Percentiles rank a stretch among this genome's conserved stretches.
phyloP scores from a whole-genome alignment of 1,284 basidiomycete genomes.

The Irpex sp. region DNA sequence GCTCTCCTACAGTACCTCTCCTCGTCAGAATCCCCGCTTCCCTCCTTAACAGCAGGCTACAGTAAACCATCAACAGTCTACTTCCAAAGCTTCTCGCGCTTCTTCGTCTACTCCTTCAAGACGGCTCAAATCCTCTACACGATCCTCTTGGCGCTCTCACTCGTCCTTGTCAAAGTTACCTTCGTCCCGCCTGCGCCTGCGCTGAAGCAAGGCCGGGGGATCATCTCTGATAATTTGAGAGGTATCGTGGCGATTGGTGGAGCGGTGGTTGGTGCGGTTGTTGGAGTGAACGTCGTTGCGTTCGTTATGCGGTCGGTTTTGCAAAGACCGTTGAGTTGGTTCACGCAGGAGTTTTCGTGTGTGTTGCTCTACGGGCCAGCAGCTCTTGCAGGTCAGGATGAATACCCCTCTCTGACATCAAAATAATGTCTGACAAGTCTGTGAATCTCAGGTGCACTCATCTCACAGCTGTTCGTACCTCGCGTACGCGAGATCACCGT shows the following conservation, averaged over 20 bases:
- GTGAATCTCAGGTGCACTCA: slow-evolving; percentile 43
- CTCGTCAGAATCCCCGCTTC: slow-evolving; percentile 60
- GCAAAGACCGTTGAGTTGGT: slow-evolving; percentile 78
- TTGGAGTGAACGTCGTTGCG: slow-evolving; percentile 74
- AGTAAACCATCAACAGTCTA: slow-evolving; percentile 69
- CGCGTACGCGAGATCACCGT: slow-evolving; percentile 57
- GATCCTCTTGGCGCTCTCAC: slow-evolving; percentile 42
- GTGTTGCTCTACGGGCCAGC: slow-evolving; percentile 80
- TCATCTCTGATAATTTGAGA: slow-evolving; percentile 36
- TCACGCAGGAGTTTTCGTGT: slow-evolving; percentile 69
- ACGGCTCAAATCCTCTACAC: slow-evolving; percentile 74
- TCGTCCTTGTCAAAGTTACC: slow-evolving; percentile 39
- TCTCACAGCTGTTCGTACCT: slow-evolving; percentile 52
- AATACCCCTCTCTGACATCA: neutral
- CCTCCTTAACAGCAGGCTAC: slow-evolving; percentile 53
- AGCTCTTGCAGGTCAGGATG: slow-evolving; percentile 53
- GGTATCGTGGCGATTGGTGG: slow-evolving; percentile 42
- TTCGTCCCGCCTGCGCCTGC: slow-evolving; percentile 32
- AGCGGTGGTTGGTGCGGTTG: slow-evolving; percentile 54
- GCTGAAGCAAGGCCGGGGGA: slow-evolving; percentile 31
- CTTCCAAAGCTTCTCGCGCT: slow-evolving; percentile 67
- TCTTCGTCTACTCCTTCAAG: slow-evolving; percentile 73
- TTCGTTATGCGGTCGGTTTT: slow-evolving; percentile 63
- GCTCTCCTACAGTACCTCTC: slow-evolving; percentile 83
- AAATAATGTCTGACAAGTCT: neutral